Evolutionary conservation across 768 basidiomycete genomes (phyloP).

Genomic region (Suillus decipiens): DNA sequence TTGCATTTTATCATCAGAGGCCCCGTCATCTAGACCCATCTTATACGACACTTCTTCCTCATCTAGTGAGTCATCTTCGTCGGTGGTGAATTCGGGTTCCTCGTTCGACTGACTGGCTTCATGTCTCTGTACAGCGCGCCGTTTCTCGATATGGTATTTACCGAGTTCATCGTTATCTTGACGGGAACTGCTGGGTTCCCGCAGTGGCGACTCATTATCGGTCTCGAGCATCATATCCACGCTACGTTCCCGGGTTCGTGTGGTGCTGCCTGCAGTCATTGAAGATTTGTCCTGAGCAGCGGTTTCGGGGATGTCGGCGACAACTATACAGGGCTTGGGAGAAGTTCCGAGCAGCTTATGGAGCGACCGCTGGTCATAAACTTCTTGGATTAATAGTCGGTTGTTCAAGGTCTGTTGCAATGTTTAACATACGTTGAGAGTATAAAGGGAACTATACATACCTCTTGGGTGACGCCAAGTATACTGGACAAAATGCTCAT

Average conservation of each 20-base stretch:
- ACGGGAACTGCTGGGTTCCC: conserved; percentile 12
- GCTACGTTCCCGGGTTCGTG: background rate
- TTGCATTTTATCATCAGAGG: conserved; percentile 27
- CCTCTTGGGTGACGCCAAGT: conserved; percentile 84
- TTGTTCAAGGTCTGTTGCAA: conserved; percentile 67
- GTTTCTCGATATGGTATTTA: conserved; percentile 54
- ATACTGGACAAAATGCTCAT: conserved; percentile 80
- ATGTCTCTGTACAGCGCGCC: conserved; percentile 49
- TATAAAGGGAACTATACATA: conserved; percentile 43
- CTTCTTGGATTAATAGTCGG: conserved; percentile 65
- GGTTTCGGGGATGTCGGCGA: conserved; percentile 22
- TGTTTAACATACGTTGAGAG: conserved; percentile 10
- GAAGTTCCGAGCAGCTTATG: conserved; percentile 58
- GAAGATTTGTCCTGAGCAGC: conserved; percentile 12
- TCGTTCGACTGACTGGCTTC: conserved; percentile 31
- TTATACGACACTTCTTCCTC: conserved; percentile 7
- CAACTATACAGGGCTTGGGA: conserved; percentile 19
- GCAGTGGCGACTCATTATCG: conserved; percentile 19
- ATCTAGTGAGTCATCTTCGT: conserved; percentile 20
- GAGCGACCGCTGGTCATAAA: conserved; percentile 59
- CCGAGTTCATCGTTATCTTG: conserved; percentile 54
- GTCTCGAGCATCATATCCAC: conserved; percentile 36
- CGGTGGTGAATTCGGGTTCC: conserved; percentile 25
- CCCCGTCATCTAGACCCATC: conserved; percentile 15
- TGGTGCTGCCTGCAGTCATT: background rate